Percentiles rank a stretch among this genome's conserved stretches.
phyloP scores from a whole-genome alignment of 202 grass and related monocot species.

The Setaria viridis region DNA sequence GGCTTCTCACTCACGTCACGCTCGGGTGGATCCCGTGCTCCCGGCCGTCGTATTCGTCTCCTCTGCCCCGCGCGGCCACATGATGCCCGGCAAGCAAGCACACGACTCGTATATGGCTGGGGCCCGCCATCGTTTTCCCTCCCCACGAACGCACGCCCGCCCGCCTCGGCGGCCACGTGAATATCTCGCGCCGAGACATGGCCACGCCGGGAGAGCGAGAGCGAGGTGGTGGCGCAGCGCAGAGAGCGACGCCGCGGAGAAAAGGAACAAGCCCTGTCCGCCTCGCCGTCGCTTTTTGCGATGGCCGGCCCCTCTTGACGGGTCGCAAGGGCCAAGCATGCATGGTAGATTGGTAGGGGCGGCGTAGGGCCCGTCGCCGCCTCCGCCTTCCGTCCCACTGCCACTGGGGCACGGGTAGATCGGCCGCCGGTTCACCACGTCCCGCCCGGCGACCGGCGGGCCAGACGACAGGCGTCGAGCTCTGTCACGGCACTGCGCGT shows the following conservation, averaged over 20 bases:
- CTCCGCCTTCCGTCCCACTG: too few species aligned
- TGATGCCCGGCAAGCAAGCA: background rate
- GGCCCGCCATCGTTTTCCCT: too few species aligned
- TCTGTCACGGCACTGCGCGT: too few species aligned
- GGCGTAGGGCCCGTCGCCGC: too few species aligned
- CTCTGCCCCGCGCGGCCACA: background rate
- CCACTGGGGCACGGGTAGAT: too few species aligned
- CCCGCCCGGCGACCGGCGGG: too few species aligned
- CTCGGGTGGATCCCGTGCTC: background rate
- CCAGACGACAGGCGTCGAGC: too few species aligned
- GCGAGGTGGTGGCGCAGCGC: background rate
- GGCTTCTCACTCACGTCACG: background rate
- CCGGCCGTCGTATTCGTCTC: too few species aligned
- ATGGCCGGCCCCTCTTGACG: background rate
- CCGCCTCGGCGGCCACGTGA: too few species aligned
- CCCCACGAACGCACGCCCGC: too few species aligned
- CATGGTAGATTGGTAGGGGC: too few species aligned
- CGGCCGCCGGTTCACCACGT: too few species aligned
- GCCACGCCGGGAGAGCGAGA: background rate
- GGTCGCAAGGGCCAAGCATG: background rate
- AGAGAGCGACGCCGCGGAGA: background rate
- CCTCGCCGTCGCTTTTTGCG: background rate
- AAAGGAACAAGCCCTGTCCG: conserved; percentile 2
- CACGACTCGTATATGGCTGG: background rate
- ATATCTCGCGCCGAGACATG: background rate